A percentile compares a stretch with the other conserved stretches of the same genome.
Evolutionary conservation across 2,329 filamentous ascomycete genomes (phyloP).

Genomic region (Orbilia brochopaga): DNA sequence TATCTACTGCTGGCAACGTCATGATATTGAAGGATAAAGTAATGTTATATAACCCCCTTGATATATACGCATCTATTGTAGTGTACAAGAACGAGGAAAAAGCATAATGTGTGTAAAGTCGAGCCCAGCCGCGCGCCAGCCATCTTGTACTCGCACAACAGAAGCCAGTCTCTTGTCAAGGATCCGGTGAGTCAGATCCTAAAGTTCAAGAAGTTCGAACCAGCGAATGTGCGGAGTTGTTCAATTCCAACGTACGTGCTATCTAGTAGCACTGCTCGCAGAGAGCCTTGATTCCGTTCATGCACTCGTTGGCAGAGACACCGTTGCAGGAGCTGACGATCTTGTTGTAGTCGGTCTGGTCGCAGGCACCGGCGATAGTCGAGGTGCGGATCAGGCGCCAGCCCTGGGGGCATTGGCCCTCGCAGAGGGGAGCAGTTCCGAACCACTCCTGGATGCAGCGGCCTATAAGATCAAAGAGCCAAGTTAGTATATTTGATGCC

Average conservation of each 20-base stretch:
- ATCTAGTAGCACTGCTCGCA: slow-evolving; percentile 44
- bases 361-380: slow-evolving; percentile 18
- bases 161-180: background rate
- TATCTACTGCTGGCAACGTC: too few relatives aligned
- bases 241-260: background rate
- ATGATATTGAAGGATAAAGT: too few relatives aligned
- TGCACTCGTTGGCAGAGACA: slow-evolving; percentile 17
- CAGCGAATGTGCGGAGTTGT: background rate
- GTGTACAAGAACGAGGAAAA: too few relatives aligned
- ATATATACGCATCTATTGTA: too few relatives aligned
- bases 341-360: slow-evolving; percentile 17
- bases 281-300: slow-evolving; percentile 34
- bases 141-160: background rate
- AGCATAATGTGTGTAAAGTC: too few relatives aligned
- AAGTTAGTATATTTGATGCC: slow-evolving; percentile 19
- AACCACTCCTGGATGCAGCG: slow-evolving; percentile 49
- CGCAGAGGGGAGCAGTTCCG: slow-evolving; percentile 45
- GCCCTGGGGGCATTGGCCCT: slow-evolving; percentile 35
- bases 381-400: slow-evolving; percentile 27
- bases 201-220: background rate
- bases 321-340: slow-evolving; percentile 25
- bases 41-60: too few relatives aligned
- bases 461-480: slow-evolving; percentile 3
- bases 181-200: background rate
- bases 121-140: too few relatives aligned